Evolutionary conservation across 2,329 filamentous ascomycete species (phyloP).

Genomic region (Myriosclerotinia scirpicola): DNA sequence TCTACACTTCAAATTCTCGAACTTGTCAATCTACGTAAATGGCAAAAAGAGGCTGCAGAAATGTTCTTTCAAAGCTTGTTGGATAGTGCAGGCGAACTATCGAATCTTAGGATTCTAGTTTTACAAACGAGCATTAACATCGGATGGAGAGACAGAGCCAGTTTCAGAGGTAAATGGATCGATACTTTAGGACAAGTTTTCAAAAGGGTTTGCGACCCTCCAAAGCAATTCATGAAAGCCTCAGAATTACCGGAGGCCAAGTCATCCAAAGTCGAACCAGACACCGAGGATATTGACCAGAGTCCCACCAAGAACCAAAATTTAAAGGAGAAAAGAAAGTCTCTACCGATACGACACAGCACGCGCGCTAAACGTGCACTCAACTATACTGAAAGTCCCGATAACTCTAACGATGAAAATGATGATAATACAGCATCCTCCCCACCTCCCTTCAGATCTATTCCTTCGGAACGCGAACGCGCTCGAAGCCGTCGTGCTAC

Average conservation of each 20-base stretch:
- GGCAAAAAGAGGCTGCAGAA: slow-evolving; percentile 67
- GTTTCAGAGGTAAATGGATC: slow-evolving; percentile 77
- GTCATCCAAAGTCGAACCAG: background rate
- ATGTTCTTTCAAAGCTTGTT: slow-evolving; percentile 79
- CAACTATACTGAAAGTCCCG: slow-evolving; percentile 36
- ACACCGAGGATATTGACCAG: slow-evolving; percentile 2
- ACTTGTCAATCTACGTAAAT: slow-evolving; percentile 74
- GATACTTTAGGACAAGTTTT: slow-evolving; percentile 68
- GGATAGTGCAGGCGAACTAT: slow-evolving; percentile 65
- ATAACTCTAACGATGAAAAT: slow-evolving; percentile 26
- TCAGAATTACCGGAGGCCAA: slow-evolving; percentile 11
- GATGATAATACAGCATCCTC: slow-evolving; percentile 17
- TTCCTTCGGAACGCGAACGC: slow-evolving; percentile 16
- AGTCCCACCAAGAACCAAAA: slow-evolving; percentile 27
- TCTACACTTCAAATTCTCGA: slow-evolving; percentile 67
- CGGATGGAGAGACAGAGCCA: slow-evolving; percentile 78
- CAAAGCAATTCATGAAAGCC: slow-evolving; percentile 25
- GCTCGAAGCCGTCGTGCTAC: slow-evolving; percentile 25
- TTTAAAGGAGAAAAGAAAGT: background rate
- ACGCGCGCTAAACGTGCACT: slow-evolving; percentile 27
- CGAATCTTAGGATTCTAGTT: slow-evolving; percentile 65
- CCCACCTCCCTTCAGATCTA: background rate
- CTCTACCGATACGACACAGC: slow-evolving; percentile 25
- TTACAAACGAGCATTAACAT: slow-evolving; percentile 75
- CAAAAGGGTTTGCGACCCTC: slow-evolving; percentile 49